Percentiles rank a stretch among this genome's conserved stretches.
phyloP scores from a whole-genome alignment of 306 rosid species.

The Fagus sylvatica region DNA sequence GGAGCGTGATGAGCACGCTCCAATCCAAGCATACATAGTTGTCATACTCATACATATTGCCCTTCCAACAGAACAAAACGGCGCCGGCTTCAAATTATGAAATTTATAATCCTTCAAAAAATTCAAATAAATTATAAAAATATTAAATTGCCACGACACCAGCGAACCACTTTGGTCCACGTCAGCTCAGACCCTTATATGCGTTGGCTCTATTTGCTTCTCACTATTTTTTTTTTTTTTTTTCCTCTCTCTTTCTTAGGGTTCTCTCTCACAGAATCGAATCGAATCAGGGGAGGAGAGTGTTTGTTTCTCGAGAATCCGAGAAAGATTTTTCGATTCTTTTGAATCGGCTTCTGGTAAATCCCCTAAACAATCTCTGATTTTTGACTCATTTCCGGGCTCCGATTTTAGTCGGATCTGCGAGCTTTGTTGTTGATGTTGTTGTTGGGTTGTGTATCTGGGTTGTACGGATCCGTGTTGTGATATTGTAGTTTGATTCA shows the following conservation, averaged over 20 bases:
- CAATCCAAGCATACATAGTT: neutral
- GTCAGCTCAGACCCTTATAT: slow-evolving; percentile 25
- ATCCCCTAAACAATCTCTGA: slow-evolving; percentile 26
- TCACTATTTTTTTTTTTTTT: slow-evolving; percentile 18
- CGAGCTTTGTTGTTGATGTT: slow-evolving; percentile 2
- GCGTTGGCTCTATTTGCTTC: slow-evolving; percentile 6
- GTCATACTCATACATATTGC: neutral
- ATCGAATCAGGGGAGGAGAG: slow-evolving; percentile 13
- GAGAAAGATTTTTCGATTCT: slow-evolving; percentile 15
- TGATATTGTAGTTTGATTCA: neutral
- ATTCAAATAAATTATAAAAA: neutral
- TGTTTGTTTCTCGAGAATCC: slow-evolving; percentile 8
- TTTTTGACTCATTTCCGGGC: slow-evolving; percentile 12
- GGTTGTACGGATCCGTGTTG: slow-evolving; percentile 14
- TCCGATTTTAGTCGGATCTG: slow-evolving; percentile 8
- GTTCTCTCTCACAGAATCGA: slow-evolving; percentile 11
- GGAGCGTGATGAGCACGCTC: neutral
- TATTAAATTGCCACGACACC: neutral
- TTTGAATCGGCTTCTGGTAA: slow-evolving; percentile 28
- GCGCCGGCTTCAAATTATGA: slow-evolving; percentile 27
- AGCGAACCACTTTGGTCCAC: slow-evolving; percentile 39
- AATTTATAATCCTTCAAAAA: neutral
- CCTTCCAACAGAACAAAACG: slow-evolving; percentile 26
- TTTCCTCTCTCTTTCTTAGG: slow-evolving; percentile 14
- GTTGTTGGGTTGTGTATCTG: neutral